Evolutionary conservation across 169 alveolate species (phyloP), one percentile per base, ranked within the genome.

Genomic region (Eimeria necatrix): DNA sequence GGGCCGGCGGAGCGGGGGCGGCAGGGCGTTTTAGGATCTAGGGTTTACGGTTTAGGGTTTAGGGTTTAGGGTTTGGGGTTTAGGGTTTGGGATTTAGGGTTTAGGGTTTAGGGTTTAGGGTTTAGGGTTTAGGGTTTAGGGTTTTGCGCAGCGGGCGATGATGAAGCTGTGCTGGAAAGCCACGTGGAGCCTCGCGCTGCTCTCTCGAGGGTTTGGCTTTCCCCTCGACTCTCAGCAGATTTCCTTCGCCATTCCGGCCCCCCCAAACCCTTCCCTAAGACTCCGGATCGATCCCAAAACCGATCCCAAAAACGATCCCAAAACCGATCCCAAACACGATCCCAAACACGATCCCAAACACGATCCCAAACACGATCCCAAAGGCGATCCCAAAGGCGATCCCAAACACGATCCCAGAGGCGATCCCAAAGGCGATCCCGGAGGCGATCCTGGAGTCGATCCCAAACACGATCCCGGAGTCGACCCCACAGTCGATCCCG

Each of bases 101-200:
- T 61, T 10, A 22, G 78, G 78, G 78, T 68, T 68, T 68, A 68
- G 78, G 78, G 78, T 68, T 68, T 68, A 68, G 78, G 78, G 78
- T 68, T 68, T 68, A 68, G 85, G 56, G 85, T 74, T 26, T 9
- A 74, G 85, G 59, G 56, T 74, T 71, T 71, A 48, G 9, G 3
- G 18, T 32, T 41, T 46, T 83, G 76, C 18, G 94, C 95, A 91
- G 95, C 4, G 4, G 2, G 52, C 81, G 16, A 86, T 91, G 24
- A 26, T 10, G 20, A 70, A 76, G 70, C 78, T 91, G 59, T 91
- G 95, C 91, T 91, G 95, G 95, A 91, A 91, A 83, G 89, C 95
- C 6, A 24, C 68, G 8, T 91, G 95, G 95, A 91, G 84, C 49
- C 49, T 49, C 49, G 91, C 95, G 2, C 68, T 76, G 56, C 64